Evolutionary conservation across 257 asterid genomes (phyloP).

Genomic region (Anisodus acutangulus): DNA sequence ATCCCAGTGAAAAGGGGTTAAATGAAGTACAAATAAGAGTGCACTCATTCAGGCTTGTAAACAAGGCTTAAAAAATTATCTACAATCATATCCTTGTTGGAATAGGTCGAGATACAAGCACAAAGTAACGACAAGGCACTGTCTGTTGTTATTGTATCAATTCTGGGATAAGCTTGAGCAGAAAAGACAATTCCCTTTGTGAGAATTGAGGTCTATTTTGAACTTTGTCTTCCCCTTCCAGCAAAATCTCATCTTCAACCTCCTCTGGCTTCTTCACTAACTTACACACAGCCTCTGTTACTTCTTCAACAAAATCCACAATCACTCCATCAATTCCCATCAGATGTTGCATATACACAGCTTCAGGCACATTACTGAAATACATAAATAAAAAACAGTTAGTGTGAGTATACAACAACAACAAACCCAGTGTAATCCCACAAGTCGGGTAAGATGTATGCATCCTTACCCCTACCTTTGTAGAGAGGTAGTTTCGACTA

Average conservation of each 20-base stretch:
- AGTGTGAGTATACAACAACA: neutral
- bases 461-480: too few relatives aligned
- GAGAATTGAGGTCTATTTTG: conserved; percentile 69
- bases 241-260: conserved; percentile 27
- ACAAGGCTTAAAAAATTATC: neutral
- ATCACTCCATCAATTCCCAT: conserved; percentile 97
- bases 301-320: conserved; percentile 77
- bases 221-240: conserved; percentile 44
- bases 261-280: conserved; percentile 52
- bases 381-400: neutral
- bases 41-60: neutral
- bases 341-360: conserved; percentile 82
- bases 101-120: neutral
- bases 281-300: conserved; percentile 60
- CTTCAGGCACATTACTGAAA: conserved; percentile 77
- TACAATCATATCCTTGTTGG: conserved; percentile 4
- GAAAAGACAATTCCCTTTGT: conserved; percentile 73
- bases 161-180: conserved; percentile 85
- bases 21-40: neutral
- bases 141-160: conserved; percentile 49
- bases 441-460: too few relatives aligned
- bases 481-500: neutral
- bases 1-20: conserved; percentile 1
- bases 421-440: too few relatives aligned
- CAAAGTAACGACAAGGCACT: neutral